Evolutionary conservation across 2,329 filamentous ascomycete species (phyloP), one percentile per base, ranked within the genome.

Genomic region (Paraphaeosphaeria minitans): DNA sequence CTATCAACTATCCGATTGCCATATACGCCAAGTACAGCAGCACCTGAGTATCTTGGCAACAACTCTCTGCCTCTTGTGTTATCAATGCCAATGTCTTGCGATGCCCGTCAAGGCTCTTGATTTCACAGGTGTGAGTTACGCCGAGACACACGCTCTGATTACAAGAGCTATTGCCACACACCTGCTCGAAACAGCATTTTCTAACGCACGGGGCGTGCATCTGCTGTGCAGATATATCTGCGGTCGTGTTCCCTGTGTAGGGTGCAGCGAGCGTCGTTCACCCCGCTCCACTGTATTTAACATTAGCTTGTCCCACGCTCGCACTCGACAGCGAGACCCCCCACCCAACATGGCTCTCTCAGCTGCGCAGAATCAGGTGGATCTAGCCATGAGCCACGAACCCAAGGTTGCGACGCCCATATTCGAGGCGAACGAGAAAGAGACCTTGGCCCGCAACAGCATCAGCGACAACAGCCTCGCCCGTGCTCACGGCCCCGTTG

Each of bases 351-450:
- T 76, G 74, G 59, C 72, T 61, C 66, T 65, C 48, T 65, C 67
- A 33, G 65, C 71, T 42, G 72, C 64, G 31, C 72, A 71, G 53
- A 75, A 76, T 56, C 56, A 61, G 58, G 63, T 67, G 22, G 75
- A 77, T 55, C 64, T 76, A 60, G 75, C 75, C 59, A 66, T 75
- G 64, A 70, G 67, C 63, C 64, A 75, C 53, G 72, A 76, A 66
- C 74, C 75, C 53, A 70, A 70, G 59, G 52, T 70, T 45, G 66
- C 69, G 8, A 72, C 68, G 35, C 70, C 73, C 39, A 46, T 75
- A 31, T 75, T 67, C 46, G 74, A 76, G 60, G 52, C 69, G 39
- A 62, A 62, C 29, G 73, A 76, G 64, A 75, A 76, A 69, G 64
- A 69, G 33, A 69, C 66, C 6, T 59, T 76, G 29, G 66, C 62